Evolutionary conservation across 192 early-diverging fungal species (phyloP), one percentile per base, ranked within the genome.

Genomic region (Coemansia javaensis): DNA sequence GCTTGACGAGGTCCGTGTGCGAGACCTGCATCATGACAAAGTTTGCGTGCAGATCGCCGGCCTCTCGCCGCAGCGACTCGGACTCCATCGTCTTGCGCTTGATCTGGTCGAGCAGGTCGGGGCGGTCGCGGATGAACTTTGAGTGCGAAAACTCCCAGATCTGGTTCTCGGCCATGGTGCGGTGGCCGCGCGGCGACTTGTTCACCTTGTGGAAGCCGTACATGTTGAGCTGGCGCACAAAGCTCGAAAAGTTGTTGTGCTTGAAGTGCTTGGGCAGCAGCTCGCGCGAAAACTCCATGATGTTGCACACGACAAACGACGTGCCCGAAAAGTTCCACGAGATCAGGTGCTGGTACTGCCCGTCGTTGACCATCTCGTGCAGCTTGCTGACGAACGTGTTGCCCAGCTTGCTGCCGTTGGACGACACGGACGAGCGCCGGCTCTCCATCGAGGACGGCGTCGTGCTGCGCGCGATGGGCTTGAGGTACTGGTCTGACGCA

Each of bases 201-300:
- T 91, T 94, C 16, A 91, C 82, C 64, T 94, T 94, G 75, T 90
- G 89, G 57, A 94, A 94, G 34, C 88, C 87, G 58, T 89, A 85
- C 87, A 86, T 89, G 63, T 89, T 89, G 31, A 89, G 72, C 64
- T 89, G 87, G 49, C 91, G 80, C 47, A 94, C 91, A 78, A 94
- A 94, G 49, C 84, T 86, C 10, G 83, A 83, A 59, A 90, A 90
- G 61, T 93, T 93, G 70, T 90, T 91, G 75, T 93, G 91, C 68
- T 91, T 91, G 59, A 93, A 93, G 65, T 91, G 88, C 61, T 90
- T 90, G 30, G 91, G 90, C 27, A 94, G 75, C 22, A 94, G 89
- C 63, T 93, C 90, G 47, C 83, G 77, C 40, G 87, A 85, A 53
- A 94, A 91, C 59, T 90, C 88, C 78, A 87, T 88, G 47, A 90